Evolutionary conservation across 768 basidiomycete genomes (phyloP), one percentile per base, ranked within the genome.

Genomic region (Pleurotus tuoliensis): DNA sequence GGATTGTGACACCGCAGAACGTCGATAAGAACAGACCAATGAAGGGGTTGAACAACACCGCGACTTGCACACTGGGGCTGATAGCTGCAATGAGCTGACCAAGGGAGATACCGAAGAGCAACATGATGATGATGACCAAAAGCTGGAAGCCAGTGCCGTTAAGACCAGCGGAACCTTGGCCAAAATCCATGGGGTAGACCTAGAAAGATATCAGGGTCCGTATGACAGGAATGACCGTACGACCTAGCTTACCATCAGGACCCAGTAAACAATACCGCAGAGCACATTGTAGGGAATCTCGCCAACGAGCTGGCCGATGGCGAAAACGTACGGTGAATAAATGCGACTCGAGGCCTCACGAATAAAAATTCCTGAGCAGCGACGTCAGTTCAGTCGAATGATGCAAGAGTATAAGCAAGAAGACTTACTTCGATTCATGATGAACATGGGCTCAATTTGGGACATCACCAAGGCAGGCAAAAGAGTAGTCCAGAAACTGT

Each of bases 311-410:
- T 94, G 93, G 2, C 86, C 84, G 34, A 91, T 79, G 27, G 92
- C 88, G 66, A 95, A 95, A 18, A 92, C 90, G 56, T 85, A 86
- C 0, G 90, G 86, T 0, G 87, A 89, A 70, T 94, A 94, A 64
- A 94, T 94, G 58, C 88, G 82, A 71, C 88, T 90, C 2, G 87
- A 89, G 0, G 89, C 79, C 72, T 94, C 70, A 63, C 73, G 63
- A 50, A 74, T 73, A 62, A 78, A 80, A 25, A 68, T 73, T 47
- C 75, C 70, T 71, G 50, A 40, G 18, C 12, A 20, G 43, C 12
- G 46, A 15, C 61, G 46, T 27, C 5, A 55, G 13, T 13, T 7
- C 20, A 13, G 47, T 11, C 8, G 9, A 20, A 2, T 4, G 38
- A 6, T 54, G 54, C 15, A 18, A 56, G 8, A 38, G 20, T 3